Base-by-base conservation (phyloP, 2,329 filamentous ascomycete genomes). In the Lasiodiplodia gonubiensis region DNA sequence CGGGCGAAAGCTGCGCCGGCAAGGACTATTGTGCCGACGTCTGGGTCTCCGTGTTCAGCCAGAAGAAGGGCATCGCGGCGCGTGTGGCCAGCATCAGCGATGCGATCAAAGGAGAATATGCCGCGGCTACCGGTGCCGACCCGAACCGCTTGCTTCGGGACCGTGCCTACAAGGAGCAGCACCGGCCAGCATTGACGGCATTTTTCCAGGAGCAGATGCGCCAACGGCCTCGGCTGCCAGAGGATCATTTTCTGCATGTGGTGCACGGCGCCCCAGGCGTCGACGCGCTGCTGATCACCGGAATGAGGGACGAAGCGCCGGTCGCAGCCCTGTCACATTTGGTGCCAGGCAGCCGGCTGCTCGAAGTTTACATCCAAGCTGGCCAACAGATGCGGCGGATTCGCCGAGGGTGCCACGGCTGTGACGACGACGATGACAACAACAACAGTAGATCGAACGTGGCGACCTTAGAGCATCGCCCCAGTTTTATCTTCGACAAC, bases 121-220 rank as follows among this genome's bases (percentile, higher is more conserved):
- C 86, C 1, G 75, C 71, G 2, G 79, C 77, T 49, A 83, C 77
- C 0, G 83, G 83, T 48, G 82, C 84, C 18, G 79, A 89, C 68
- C 25, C 85, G 0, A 57, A 75, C 14, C 82, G 81, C 42, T 76
- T 90, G 54, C 77, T 88, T 46, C 14, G 37, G 0, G 83, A 90
- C 69, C 87, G 87, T 67, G 76, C 69, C 30, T 90, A 89, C 76
- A 90, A 90, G 73, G 88, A 90, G 76, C 71, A 85, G 67, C 86
- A 90, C 70, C 83, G 87, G 42, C 66, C 78, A 72, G 79, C 79
- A 0, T 74, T 90, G 76, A 86, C 83, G 2, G 69, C 63, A 2
- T 89, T 86, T 69, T 90, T 83, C 75, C 70, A 83, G 54, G 68
- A 73, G 0, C 83, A 86, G 72, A 71, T 85, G 48, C 71, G 54